These are phyloP conservation scores for Capronia epimyces DNA, from an alignment of 2,329 filamentous ascomycete species.

Conservation along the genomic window DNA sequence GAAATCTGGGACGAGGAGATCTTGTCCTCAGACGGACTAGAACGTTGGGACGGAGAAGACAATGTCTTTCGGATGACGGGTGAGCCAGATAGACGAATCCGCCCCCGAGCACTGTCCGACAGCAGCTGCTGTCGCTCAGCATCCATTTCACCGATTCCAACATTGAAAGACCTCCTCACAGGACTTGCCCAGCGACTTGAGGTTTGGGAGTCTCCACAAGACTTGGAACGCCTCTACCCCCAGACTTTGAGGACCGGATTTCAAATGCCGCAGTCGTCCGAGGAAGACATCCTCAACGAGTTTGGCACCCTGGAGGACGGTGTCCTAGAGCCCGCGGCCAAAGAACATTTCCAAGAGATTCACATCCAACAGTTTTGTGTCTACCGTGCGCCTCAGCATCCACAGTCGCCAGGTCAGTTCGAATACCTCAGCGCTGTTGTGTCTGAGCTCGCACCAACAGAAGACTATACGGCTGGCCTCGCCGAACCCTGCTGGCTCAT, in stretches of 20 bases:
- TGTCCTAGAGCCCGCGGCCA: not conserved
- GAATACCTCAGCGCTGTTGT: slow-evolving; percentile 35
- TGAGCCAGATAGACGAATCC: too few species aligned
- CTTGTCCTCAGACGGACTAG: too few species aligned
- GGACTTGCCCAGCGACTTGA: not conserved
- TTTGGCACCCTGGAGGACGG: not conserved
- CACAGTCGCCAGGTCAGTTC: slow-evolving; percentile 38
- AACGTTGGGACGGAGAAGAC: too few species aligned
- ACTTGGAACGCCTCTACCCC: slow-evolving; percentile 6
- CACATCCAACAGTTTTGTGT: slow-evolving; percentile 55
- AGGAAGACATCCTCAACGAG: not conserved
- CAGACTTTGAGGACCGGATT: not conserved
- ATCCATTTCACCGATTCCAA: not conserved
- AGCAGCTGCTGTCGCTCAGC: not conserved
- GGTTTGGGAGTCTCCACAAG: slow-evolving; percentile 3
- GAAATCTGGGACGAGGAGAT: too few species aligned
- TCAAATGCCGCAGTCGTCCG: not conserved
- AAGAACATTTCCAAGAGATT: slow-evolving; percentile 40
- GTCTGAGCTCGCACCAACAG: not conserved
- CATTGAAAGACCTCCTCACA: not conserved
- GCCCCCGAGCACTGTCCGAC: not conserved
- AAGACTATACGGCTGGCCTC: not conserved
- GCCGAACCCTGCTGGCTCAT: slow-evolving; percentile 37
- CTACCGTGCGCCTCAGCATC: slow-evolving; percentile 56
- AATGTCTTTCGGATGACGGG: too few species aligned